Evolutionary conservation across 2,329 filamentous ascomycete species (phyloP).

Genomic region (Eutypa lata): DNA sequence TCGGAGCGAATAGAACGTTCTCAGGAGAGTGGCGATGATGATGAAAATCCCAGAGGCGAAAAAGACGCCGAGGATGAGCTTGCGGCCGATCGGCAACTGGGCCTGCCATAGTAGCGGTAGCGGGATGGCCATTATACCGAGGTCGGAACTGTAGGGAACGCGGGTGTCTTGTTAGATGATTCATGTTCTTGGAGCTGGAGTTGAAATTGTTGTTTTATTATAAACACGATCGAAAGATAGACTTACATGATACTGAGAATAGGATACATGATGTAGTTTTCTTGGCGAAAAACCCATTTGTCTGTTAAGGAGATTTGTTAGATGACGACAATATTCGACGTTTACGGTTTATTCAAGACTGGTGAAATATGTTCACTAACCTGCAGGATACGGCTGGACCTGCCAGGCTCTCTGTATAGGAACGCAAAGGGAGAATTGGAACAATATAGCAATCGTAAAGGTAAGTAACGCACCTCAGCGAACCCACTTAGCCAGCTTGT

Average conservation of each 20-base stretch:
- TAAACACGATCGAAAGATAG: not conserved
- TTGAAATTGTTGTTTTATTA: no score
- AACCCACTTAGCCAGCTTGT: conserved; percentile 2
- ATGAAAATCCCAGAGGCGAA: conserved; percentile 10
- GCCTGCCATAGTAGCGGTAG: conserved; percentile 8
- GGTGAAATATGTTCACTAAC: conserved; percentile 1
- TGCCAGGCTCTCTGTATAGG: conserved; percentile 8
- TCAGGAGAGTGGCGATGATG: conserved; percentile 8
- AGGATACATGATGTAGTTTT: conserved; percentile 8
- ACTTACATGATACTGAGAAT: conserved; percentile 9
- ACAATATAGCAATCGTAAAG: conserved; percentile 5
- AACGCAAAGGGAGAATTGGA: conserved; percentile 7
- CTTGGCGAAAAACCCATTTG: conserved; percentile 8
- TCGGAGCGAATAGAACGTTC: conserved; percentile 7
- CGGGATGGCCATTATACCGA: conserved; percentile 10
- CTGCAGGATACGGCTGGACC: conserved; percentile 8
- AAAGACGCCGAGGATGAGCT: conserved; percentile 5
- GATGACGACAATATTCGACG: not conserved
- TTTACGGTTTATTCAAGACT: no score
- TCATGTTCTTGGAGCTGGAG: not conserved
- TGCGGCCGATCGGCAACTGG: conserved; percentile 1
- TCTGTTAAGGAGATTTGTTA: conserved; percentile 4
- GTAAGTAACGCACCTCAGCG: conserved; percentile 3
- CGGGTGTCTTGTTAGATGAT: not conserved
- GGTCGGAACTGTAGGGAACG: conserved; percentile 3